These are phyloP conservation scores for Pisolithus thermaeus DNA, from an alignment of 1,284 basidiomycete genomes.

Conservation along the genomic window DNA sequence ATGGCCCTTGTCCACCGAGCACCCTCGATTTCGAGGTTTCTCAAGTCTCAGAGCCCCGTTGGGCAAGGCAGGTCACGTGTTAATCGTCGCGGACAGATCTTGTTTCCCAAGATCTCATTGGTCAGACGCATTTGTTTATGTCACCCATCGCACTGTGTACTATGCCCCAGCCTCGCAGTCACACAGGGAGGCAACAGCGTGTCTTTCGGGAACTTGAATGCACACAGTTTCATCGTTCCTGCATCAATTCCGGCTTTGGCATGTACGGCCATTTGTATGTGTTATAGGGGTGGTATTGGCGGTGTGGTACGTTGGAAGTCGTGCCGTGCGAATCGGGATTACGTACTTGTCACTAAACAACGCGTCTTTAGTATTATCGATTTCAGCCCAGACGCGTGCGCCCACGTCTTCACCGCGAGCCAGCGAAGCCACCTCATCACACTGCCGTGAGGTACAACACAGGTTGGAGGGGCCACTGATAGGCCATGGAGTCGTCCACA, in stretches of 20 bases:
- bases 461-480: background rate
- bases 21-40: background rate
- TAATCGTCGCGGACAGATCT: background rate
- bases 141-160: background rate
- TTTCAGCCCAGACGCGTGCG: conserved; percentile 11
- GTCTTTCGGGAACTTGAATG: background rate
- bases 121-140: background rate
- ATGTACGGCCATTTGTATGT: background rate
- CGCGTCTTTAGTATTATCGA: conserved; percentile 8
- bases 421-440: background rate
- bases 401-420: conserved; percentile 1
- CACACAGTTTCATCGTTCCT: background rate
- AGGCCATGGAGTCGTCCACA: conserved; percentile 32
- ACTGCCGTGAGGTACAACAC: background rate
- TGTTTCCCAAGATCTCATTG: background rate
- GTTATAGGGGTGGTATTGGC: background rate
- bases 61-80: background rate
- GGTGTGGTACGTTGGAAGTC: background rate
- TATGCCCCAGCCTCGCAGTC: background rate
- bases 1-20: background rate
- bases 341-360: conserved; percentile 19
- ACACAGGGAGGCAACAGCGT: background rate
- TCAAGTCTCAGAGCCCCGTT: too few species aligned
- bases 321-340: conserved; percentile 12
- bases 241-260: background rate